Evolutionary conservation across 371 early-diverging fungal genomes (phyloP).

Genomic region (Smittium mucronatum): DNA sequence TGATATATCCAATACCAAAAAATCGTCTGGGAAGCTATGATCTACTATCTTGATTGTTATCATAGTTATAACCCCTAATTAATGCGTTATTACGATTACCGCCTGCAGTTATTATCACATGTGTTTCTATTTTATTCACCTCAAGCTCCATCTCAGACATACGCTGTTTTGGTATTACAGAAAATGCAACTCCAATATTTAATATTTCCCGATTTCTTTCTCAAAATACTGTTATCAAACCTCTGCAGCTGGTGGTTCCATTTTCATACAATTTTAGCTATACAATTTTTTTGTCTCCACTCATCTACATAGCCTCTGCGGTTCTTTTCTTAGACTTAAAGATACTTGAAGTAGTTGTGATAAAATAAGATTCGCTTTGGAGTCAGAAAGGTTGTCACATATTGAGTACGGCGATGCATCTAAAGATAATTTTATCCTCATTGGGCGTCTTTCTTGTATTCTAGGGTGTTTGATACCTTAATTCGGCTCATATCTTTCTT

Average conservation of each 20-base stretch:
- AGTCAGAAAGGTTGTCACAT: background rate
- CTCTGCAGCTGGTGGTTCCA: background rate
- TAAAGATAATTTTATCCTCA: background rate
- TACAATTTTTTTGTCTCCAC: background rate
- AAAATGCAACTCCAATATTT: background rate
- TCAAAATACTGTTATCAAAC: background rate
- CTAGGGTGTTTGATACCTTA: background rate
- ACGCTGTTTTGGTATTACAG: background rate
- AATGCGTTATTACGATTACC: background rate
- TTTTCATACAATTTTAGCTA: background rate
- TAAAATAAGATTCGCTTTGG: background rate
- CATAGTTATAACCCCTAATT: background rate
- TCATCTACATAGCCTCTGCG: background rate
- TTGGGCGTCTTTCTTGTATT: slow-evolving; percentile 1
- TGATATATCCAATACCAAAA: slow-evolving; percentile 1
- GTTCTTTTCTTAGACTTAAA: background rate
- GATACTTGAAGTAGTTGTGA: slow-evolving; percentile 3
- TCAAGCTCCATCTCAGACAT: background rate
- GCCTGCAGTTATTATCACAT: background rate
- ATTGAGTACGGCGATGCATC: background rate
- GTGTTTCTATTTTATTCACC: background rate
- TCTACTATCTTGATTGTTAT: background rate
- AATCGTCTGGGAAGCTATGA: slow-evolving; percentile 3
- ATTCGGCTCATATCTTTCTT: background rate
- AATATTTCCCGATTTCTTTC: slow-evolving; percentile 2